Evolutionary conservation across 805 yeast species (phyloP).

Genomic region (Blastobotrys peoriensis): DNA sequence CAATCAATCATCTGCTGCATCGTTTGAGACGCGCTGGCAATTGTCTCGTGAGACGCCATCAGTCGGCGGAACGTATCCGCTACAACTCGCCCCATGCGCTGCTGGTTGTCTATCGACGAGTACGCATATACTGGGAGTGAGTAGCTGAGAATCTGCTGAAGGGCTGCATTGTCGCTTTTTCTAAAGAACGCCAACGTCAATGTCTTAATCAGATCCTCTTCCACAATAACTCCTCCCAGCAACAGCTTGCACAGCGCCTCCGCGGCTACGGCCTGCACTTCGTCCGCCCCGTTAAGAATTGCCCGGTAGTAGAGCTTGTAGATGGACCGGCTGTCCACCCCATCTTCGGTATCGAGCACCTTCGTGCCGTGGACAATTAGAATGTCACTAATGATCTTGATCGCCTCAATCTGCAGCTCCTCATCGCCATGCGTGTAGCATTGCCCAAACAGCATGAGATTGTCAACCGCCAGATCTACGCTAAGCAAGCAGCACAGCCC

Average conservation of each 20-base stretch:
- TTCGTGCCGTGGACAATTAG: conserved; percentile 69
- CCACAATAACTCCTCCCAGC: conserved; percentile 67
- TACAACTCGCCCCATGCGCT: conserved; percentile 44
- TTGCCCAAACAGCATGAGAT: conserved; percentile 59
- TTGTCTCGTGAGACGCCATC: conserved; percentile 36
- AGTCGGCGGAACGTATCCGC: conserved; percentile 37
- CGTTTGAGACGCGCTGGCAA: conserved; percentile 42
- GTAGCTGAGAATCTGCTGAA: conserved; percentile 75
- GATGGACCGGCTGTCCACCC: conserved; percentile 53
- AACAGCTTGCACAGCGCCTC: conserved; percentile 81
- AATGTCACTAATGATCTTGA: conserved; percentile 71
- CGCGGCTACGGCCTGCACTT: conserved; percentile 72
- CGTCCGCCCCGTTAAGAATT: conserved; percentile 42
- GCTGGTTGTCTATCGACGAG: conserved; percentile 68
- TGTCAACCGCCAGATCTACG: conserved; percentile 53
- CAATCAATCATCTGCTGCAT: conserved; percentile 71
- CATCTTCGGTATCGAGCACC: conserved; percentile 54
- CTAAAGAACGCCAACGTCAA: conserved; percentile 65
- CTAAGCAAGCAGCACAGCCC: conserved; percentile 78
- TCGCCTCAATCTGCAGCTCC: conserved; percentile 52
- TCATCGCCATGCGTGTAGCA: conserved; percentile 65
- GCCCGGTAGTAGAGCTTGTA: conserved; percentile 67
- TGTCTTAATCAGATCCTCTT: conserved; percentile 55
- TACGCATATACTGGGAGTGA: conserved; percentile 85
- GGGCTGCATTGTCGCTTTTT: conserved; percentile 53